Conservation (phyloP, 768 basidiomycete genomes). For the Candolleomyces efflorescens region DNA sequence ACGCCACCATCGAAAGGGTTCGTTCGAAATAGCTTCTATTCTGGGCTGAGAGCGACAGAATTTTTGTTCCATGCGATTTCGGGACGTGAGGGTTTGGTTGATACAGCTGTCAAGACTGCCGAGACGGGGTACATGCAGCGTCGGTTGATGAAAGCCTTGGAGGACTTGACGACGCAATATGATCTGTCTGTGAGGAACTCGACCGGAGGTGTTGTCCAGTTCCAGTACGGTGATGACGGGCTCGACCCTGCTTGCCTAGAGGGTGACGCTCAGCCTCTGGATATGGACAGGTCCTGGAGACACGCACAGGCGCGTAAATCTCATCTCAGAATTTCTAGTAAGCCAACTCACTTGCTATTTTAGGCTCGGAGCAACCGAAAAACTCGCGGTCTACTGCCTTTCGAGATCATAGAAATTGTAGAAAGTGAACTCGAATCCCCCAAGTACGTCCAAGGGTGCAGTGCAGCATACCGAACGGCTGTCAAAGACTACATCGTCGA, state of each 20-base stretch:
- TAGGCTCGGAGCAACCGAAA: conserved; percentile 61
- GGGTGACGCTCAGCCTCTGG: conserved; percentile 92
- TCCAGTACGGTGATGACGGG: conserved; percentile 95
- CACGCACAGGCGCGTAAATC: conserved; percentile 64
- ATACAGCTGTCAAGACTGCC: conserved; percentile 99
- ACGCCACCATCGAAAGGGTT: conserved; percentile 98
- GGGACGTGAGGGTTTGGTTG: conserved; percentile 96
- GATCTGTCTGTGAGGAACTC: conserved; percentile 95
- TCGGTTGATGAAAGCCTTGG: conserved; percentile 97
- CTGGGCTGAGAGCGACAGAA: conserved; percentile 87
- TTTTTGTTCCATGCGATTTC: conserved; percentile 99
- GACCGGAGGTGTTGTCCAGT: conserved; percentile 93
- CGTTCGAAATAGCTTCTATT: conserved; percentile 95
- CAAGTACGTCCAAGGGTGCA: conserved; percentile 67
- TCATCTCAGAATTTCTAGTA: not conserved
- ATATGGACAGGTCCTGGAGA: conserved; percentile 81
- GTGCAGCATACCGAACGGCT: conserved; percentile 61
- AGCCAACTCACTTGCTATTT: not conserved
- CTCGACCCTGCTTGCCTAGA: conserved; percentile 96
- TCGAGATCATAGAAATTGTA: conserved; percentile 74
- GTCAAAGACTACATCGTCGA: conserved; percentile 69
- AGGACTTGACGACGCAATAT: conserved; percentile 95
- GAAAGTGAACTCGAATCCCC: conserved; percentile 54
- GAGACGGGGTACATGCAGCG: conserved; percentile 99
- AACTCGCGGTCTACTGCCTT: conserved; percentile 74